Evolutionary conservation across 371 early-diverging fungal species (phyloP).

Genomic region (Gilbertella persicaria): DNA sequence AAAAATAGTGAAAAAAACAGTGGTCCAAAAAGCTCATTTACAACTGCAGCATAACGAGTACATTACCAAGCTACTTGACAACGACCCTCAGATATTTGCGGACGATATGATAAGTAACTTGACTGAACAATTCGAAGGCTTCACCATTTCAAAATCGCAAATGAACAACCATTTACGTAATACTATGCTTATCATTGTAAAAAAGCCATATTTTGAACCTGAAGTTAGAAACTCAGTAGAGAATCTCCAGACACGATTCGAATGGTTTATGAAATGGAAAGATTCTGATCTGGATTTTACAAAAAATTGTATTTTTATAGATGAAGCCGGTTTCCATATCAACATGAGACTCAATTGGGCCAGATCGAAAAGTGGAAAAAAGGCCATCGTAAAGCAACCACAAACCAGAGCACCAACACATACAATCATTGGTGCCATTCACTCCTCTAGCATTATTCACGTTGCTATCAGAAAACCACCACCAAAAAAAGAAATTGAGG

Average conservation of each 20-base stretch:
- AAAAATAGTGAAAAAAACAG: constrained; percentile 8
- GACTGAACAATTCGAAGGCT: constrained; percentile 11
- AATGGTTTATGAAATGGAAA: constrained; percentile 17
- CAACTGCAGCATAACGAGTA: constrained; percentile 9
- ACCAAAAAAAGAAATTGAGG: constrained; percentile 10
- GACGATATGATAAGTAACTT: constrained; percentile 5
- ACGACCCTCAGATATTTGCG: constrained; percentile 14
- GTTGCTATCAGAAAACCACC: constrained; percentile 16
- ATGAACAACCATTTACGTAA: constrained; percentile 9
- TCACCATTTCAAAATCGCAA: constrained; percentile 12
- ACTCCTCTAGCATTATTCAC: constrained; percentile 13
- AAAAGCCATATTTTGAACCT: constrained; percentile 7
- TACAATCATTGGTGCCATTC: constrained; percentile 17
- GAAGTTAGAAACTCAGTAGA: constrained; percentile 7
- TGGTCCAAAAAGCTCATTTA: constrained; percentile 15
- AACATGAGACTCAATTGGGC: constrained; percentile 13
- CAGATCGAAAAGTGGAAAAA: constrained; percentile 4
- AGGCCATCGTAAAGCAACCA: constrained; percentile 1
- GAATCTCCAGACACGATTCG: constrained; percentile 4
- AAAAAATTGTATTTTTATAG: too few relatives aligned
- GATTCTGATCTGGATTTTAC: too few relatives aligned
- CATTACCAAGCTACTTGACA: constrained; percentile 7
- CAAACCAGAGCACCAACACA: constrained; percentile 4
- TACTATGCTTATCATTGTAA: constrained; percentile 7
- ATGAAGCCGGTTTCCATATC: constrained; percentile 16